phyloP scores from a whole-genome alignment of 345 rosid genomes.

The Carallia brachiata region DNA sequence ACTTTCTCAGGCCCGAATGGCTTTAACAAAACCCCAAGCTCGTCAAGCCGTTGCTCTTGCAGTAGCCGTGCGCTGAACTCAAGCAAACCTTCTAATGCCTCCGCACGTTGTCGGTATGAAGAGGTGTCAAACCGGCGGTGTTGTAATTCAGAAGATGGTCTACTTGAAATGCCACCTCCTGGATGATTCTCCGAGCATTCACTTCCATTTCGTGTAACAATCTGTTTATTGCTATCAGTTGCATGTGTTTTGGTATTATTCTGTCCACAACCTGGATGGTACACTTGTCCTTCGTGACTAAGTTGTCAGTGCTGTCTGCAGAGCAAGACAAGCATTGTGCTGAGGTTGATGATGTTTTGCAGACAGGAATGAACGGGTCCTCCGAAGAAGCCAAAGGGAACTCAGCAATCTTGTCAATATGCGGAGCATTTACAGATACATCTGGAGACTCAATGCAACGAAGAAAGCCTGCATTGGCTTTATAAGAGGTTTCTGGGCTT shows the following conservation, averaged over 20 bases:
- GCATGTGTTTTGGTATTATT: constrained; percentile 1
- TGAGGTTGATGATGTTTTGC: constrained; percentile 32
- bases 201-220: constrained; percentile 13
- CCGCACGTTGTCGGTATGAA: constrained; percentile 27
- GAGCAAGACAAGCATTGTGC: constrained; percentile 30
- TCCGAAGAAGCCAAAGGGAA: constrained; percentile 26
- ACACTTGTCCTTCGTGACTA: constrained; percentile 29
- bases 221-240: background rate
- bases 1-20: constrained; percentile 32
- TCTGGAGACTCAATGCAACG: constrained; percentile 18
- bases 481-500: constrained; percentile 33
- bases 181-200: constrained; percentile 30
- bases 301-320: constrained; percentile 7
- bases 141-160: constrained; percentile 3
- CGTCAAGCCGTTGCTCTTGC: constrained; percentile 24
- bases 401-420: constrained; percentile 23
- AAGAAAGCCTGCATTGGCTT: constrained; percentile 26
- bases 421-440: constrained; percentile 24
- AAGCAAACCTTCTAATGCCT: constrained; percentile 30
- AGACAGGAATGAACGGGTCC: constrained; percentile 17
- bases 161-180: constrained; percentile 6
- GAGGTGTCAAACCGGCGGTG: constrained; percentile 24
- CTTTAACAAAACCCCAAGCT: constrained; percentile 26
- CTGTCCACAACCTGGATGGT: constrained; percentile 23
- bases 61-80: constrained; percentile 27